A percentile compares a stretch with the other conserved stretches of the same genome.
Conservation (phyloP, 2,329 filamentous ascomycete genomes). For the Cladosporium sp. region DNA sequence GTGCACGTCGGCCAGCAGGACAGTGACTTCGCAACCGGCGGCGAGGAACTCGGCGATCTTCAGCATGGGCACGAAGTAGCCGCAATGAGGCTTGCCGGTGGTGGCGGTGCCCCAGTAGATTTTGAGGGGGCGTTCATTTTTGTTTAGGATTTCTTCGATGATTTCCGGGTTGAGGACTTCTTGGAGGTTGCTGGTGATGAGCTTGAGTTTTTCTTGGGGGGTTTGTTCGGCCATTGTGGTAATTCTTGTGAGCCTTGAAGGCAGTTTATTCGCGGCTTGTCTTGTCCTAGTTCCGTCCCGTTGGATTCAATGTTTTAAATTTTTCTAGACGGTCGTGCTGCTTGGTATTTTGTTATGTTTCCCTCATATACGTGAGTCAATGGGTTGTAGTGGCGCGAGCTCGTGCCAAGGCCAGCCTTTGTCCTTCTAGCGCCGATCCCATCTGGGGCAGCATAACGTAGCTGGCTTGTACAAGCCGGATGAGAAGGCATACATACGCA, state of each 20-base stretch:
- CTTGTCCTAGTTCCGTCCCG: neutral
- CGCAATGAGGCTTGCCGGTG: conserved; percentile 83
- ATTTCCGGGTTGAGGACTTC: conserved; percentile 85
- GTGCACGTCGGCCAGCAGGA: conserved; percentile 52
- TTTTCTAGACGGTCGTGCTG: neutral
- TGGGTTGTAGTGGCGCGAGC: conserved; percentile 10
- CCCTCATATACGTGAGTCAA: conserved; percentile 15
- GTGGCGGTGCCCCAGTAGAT: conserved; percentile 90
- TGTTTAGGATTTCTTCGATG: conserved; percentile 69
- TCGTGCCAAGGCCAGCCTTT: neutral
- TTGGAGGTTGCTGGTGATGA: conserved; percentile 78
- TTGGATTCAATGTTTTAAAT: no score
- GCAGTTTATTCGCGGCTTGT: neutral
- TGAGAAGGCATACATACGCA: neutral
- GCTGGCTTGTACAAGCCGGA: conserved; percentile 2
- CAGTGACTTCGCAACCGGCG: conserved; percentile 70
- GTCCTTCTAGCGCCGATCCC: conserved; percentile 8
- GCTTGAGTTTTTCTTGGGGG: conserved; percentile 63
- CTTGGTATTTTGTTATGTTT: neutral
- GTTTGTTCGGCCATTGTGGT: conserved; percentile 20
- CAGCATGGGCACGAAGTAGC: conserved; percentile 84
- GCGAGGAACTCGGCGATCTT: conserved; percentile 87
- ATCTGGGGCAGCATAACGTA: conserved; percentile 9
- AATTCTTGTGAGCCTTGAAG: conserved; percentile 1
- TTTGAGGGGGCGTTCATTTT: conserved; percentile 69